Percentiles rank a stretch among this genome's conserved stretches.
Evolutionary conservation across 805 yeast genomes (phyloP).

Genomic region (Ogataea polymorpha): DNA sequence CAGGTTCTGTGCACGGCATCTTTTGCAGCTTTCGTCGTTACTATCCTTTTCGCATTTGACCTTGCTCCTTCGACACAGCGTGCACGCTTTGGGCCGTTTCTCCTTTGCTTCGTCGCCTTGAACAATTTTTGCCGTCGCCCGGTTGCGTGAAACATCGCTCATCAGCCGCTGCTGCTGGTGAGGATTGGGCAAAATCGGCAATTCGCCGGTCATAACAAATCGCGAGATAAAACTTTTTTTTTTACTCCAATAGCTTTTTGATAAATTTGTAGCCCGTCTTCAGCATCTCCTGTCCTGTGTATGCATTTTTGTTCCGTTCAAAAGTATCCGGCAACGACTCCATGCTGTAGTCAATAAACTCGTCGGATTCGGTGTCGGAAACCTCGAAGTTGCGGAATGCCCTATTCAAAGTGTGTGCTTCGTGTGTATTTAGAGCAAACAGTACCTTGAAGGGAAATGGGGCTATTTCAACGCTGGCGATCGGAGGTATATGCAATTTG

Average conservation of each 20-base stretch:
- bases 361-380: slow-evolving; percentile 8
- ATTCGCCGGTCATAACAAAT: slow-evolving; percentile 10
- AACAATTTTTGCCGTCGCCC: slow-evolving; percentile 18
- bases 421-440: slow-evolving; percentile 27
- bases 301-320: slow-evolving; percentile 19
- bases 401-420: slow-evolving; percentile 25
- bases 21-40: slow-evolving; percentile 48
- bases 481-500: slow-evolving; percentile 71
- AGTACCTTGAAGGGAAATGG: slow-evolving; percentile 59
- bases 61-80: slow-evolving; percentile 58
- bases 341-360: slow-evolving; percentile 22
- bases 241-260: slow-evolving; percentile 34
- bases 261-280: slow-evolving; percentile 37
- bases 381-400: slow-evolving; percentile 21
- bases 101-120: slow-evolving; percentile 19
- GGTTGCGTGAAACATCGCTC: slow-evolving; percentile 10
- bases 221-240: slow-evolving; percentile 2
- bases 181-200: slow-evolving; percentile 25
- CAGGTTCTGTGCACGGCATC: slow-evolving; percentile 51
- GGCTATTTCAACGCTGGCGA: slow-evolving; percentile 58
- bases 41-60: slow-evolving; percentile 55
- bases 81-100: slow-evolving; percentile 53
- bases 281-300: slow-evolving; percentile 31
- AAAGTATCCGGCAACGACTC: slow-evolving; percentile 29
- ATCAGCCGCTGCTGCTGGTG: slow-evolving; percentile 18